Evolutionary conservation across 768 basidiomycete genomes (phyloP), one percentile per base, ranked within the genome.

Genomic region (Piloderma croceum): DNA sequence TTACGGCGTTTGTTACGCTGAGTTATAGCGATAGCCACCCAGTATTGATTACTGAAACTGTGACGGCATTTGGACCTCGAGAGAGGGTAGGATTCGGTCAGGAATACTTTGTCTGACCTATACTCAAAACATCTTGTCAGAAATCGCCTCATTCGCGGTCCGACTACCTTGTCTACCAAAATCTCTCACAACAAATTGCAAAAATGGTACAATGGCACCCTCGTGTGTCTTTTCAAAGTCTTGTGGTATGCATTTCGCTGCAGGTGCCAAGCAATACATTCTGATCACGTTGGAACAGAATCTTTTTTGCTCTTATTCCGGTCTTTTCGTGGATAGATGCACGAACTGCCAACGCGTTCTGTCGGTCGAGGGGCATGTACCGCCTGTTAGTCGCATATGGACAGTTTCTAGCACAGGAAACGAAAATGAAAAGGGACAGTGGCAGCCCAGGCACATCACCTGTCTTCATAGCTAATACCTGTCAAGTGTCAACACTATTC

Each of bases 21-120:
- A 67, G 63, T 23, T 63, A 69, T 38, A 58, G 51, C 3, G 50
- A 47, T 21, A 43, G 56, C 24, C 62, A 62, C 25, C 48, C 57
- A n/a, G 44, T 50, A 4, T 61, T 79, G 27, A 47, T 73, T 10
- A 71, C 81, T 22, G 83, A 85, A 51, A 81, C 70, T 40, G 69
- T 83, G 32, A 70, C 77, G n/a, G 74, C 71, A 7, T 84, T 87
- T 56, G 85, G 82, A 5, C 78, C 86, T 18, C 67, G 85, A 50
- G 87, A 90, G 65, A 71, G 65, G 64, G 85, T 82, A 47, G 38
- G 68, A 15, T 13, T 22, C 34, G 19, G 19, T 42, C 53, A 35
- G 36, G 43, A 10, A 41, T 38, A 22, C 20, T 20, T 31, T 27
- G 34, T 27, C 31, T 17, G 19, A 34, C n/a, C n/a, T n/a, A 31